Evolutionary conservation across 2,329 filamentous ascomycete species (phyloP).

Genomic region (Dothistroma pini): DNA sequence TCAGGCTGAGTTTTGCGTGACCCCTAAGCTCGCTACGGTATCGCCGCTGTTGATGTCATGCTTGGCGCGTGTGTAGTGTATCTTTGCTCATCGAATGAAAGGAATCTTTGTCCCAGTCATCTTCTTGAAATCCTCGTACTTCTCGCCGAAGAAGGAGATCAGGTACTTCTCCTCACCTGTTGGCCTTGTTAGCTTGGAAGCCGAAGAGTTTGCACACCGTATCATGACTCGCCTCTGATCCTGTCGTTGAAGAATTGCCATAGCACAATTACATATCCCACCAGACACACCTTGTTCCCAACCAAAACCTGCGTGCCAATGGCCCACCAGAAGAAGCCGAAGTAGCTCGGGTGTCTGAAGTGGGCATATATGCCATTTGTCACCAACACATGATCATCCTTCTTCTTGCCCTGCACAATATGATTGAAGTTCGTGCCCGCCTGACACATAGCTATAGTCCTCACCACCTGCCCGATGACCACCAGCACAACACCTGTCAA

Average conservation of each 20-base stretch:
- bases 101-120: conserved; percentile 76
- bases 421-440: conserved; percentile 90
- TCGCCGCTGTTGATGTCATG: neutral
- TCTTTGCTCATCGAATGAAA: conserved; percentile 52
- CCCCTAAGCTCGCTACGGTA: neutral
- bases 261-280: conserved; percentile 69
- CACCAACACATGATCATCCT: conserved; percentile 73
- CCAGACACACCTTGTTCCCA: conserved; percentile 76
- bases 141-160: conserved; percentile 75
- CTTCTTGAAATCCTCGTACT: conserved; percentile 71
- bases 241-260: conserved; percentile 80
- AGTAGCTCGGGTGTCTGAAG: conserved; percentile 86
- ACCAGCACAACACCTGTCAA: conserved; percentile 62
- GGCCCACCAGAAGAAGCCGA: conserved; percentile 98
- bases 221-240: conserved; percentile 51
- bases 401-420: conserved; percentile 66
- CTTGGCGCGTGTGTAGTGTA: neutral
- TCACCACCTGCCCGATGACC: conserved; percentile 66
- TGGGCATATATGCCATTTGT: conserved; percentile 73
- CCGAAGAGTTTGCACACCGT: conserved; percentile 7
- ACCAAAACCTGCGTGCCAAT: conserved; percentile 89
- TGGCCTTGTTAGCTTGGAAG: conserved; percentile 6
- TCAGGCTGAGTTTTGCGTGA: neutral
- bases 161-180: conserved; percentile 74
- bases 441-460: conserved; percentile 82